Base-by-base conservation (phyloP, 176 grass and related monocot genomes). In the Pontederia crassipes region DNA sequence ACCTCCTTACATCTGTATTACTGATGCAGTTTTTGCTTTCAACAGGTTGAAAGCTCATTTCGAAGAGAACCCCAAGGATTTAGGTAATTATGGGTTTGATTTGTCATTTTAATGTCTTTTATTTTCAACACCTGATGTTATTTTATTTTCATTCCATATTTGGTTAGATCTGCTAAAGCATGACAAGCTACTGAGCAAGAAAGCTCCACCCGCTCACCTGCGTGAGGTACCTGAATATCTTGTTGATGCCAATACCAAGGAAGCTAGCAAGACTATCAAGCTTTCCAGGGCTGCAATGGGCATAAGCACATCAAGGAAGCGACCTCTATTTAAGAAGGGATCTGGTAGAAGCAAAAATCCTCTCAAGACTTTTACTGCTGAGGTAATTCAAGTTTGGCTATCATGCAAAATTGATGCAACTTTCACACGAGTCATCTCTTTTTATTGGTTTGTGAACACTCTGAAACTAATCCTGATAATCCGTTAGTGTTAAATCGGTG, bases 1-100 rank as follows among this genome's bases (percentile, higher is more conserved):
- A 18, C 16, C 17, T 26, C 40, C 26, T 64, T 16, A 40, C 54
- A 18, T 5, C 12, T 60, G 58, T 26, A 1, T 69, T 17, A 28
- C 15, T 6, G 9, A 46, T 55, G 11, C 15, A 17, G 17, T 55
- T 45, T 74, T 47, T 66, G 79, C 51, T 48, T 66, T 29, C 46
- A 57, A 45, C 78, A 97, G 87, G 68, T 75, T 92, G 84, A 97
- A 97, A 71, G 82, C 87, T 78, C 87, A 98, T 81, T 98, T 98
- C 76, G 84, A 86, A 75, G 84, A 86, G 52, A 92, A 98, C 73
- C 87, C 93, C 11, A 91, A 82, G 71, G 93, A 98, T 56, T 77
- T 98, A 55, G 93, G 93, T 98, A 85, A 63, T 55, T 40, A 69
- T 10, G 1, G 13, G 0, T 8, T 48, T 64, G 11, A 17, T 0